Base-by-base conservation (phyloP, 2,329 filamentous ascomycete genomes). In the Chrysoporthe puriensis region DNA sequence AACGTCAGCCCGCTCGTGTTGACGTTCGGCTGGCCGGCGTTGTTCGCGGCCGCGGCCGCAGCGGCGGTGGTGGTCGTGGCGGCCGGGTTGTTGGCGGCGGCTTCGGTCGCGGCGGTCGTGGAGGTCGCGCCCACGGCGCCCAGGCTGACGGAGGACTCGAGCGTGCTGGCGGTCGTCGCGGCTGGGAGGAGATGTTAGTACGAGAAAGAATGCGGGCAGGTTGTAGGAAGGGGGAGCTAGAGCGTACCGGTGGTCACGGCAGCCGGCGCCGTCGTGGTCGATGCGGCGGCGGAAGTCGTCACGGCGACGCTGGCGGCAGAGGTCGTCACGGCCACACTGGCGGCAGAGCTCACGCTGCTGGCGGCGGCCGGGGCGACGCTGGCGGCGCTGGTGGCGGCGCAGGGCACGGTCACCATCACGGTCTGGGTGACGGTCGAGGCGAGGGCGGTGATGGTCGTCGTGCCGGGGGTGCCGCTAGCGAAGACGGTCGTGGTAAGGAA, bases 1-100 rank as follows among this genome's bases (percentile, higher is more conserved):
- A 85, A 74, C 7, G 74, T 77, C 67, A 84, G 66, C 9, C 79
- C 80, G 43, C 76, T 79, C 9, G 83, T 68, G 69, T 83, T 76
- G 66, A 83, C 78, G 1, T 71, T 73, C 4, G 75, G 71, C 57
- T 71, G 65, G 7, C 65, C 72, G 42, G 74, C 74, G 61, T 71
- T 71, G 21, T 54, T 40, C 21, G 71, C 70, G 0, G 73, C 72
- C 21, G 71, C 70, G 0, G 73, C 72, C 18, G 71, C 67, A 40
- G 68, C 70, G 16, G 54, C 57, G 26, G 14, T 59, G 11, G 57
- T 59, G 18, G 71, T 68, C 8, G 57, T 66, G n/a, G 46, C 71
- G 9, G 73, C 70, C 1, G 70, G 67, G 3, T 73, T 72, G 40
- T 69, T 67, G 21, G 73, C 72, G n/a, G 70, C 65, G 1, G 73